phyloP scores from a whole-genome alignment of 2,329 filamentous ascomycete species.

The Rhynchosporium graminicola region DNA sequence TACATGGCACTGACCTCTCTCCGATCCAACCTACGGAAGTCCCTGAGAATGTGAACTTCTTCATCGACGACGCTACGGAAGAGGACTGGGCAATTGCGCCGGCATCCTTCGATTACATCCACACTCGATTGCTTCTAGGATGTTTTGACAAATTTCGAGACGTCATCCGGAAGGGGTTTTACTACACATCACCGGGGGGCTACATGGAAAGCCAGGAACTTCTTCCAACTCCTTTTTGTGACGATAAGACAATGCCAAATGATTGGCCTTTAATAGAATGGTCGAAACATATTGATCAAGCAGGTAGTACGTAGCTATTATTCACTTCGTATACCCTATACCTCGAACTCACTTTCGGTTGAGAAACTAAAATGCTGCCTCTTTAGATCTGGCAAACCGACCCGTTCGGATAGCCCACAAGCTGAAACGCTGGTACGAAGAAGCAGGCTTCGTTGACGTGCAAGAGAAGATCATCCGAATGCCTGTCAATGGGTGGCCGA shows the following conservation, averaged over 20 bases:
- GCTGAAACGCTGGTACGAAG: conserved; percentile 37
- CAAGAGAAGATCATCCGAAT: conserved; percentile 54
- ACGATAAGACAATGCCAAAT: conserved; percentile 44
- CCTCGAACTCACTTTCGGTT: too few species aligned
- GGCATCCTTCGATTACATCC: conserved; percentile 58
- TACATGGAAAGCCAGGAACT: conserved; percentile 51
- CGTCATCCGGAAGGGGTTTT: conserved; percentile 29
- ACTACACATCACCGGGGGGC: conserved; percentile 48
- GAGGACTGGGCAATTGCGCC: conserved; percentile 49
- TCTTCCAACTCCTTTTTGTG: conserved; percentile 43
- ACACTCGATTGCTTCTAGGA: conserved; percentile 46
- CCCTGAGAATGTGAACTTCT: conserved; percentile 73
- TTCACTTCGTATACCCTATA: neutral
- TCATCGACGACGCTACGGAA: conserved; percentile 48
- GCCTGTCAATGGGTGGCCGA: conserved; percentile 57
- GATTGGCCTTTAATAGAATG: conserved; percentile 35
- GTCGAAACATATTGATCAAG: conserved; percentile 28
- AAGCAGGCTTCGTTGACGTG: conserved; percentile 58
- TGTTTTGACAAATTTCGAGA: conserved; percentile 33
- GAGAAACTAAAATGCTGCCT: neutral
- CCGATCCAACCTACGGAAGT: conserved; percentile 67
- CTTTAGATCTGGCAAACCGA: conserved; percentile 25
- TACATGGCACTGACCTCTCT: conserved; percentile 66
- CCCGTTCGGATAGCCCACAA: conserved; percentile 33
- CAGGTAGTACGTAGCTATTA: conserved; percentile 20